Percentiles rank a stretch among this genome's conserved stretches.
These are phyloP conservation scores for Tremella mesenterica DNA, from an alignment of 768 basidiomycete genomes.

Conservation along the genomic window DNA sequence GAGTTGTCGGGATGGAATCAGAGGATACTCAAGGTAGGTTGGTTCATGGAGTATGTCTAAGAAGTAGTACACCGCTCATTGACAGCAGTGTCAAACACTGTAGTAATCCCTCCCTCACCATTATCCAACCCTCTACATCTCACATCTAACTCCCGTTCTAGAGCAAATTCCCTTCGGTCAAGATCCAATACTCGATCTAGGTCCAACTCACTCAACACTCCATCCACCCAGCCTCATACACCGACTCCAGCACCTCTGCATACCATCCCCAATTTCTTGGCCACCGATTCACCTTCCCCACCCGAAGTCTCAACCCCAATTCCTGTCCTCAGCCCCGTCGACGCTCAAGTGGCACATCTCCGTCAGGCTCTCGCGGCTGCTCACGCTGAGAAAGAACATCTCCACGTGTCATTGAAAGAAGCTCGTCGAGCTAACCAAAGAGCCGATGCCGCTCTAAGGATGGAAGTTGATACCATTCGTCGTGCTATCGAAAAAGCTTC, in stretches of 20 bases:
- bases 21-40: conserved; percentile 24
- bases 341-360: conserved; percentile 46
- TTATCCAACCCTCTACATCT: conserved; percentile 5
- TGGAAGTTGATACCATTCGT: conserved; percentile 76
- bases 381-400: conserved; percentile 58
- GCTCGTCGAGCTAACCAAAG: conserved; percentile 74
- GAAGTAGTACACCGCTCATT: conserved; percentile 8
- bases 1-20: conserved; percentile 50
- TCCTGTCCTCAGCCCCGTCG: conserved; percentile 26
- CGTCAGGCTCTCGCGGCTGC: conserved; percentile 59
- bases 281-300: conserved; percentile 5
- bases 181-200: conserved; percentile 38
- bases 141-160: conserved; percentile 28
- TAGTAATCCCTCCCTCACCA: conserved; percentile 30
- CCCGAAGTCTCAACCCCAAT: conserved; percentile 13
- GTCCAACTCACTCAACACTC: conserved; percentile 31
- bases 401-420: conserved; percentile 63
- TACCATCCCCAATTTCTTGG: not conserved
- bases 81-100: conserved; percentile 27
- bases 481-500: conserved; percentile 72
- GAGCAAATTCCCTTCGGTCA: conserved; percentile 40
- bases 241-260: conserved; percentile 3
- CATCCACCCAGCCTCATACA: conserved; percentile 5
- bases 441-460: conserved; percentile 66
- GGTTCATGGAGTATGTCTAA: not conserved